phyloP scores from a whole-genome alignment of 1,284 basidiomycete species.

The Irpex rosettiformis region DNA sequence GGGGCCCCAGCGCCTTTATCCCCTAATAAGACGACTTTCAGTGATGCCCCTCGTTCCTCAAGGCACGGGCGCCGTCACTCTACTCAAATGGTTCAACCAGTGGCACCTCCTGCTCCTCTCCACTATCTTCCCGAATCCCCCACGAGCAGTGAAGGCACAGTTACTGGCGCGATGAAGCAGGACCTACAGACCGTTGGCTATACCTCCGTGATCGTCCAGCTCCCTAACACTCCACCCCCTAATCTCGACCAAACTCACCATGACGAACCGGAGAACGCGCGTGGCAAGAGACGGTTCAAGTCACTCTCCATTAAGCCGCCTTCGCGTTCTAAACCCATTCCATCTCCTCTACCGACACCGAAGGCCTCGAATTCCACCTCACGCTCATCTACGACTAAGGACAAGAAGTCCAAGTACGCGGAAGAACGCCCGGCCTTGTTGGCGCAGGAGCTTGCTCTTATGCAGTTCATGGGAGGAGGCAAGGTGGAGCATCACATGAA shows the following conservation, averaged over 20 bases:
- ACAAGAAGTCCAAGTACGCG: slow-evolving; percentile 44
- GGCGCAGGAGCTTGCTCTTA: slow-evolving; percentile 57
- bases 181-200: slow-evolving; percentile 53
- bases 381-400: slow-evolving; percentile 13
- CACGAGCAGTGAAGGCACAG: slow-evolving; percentile 25
- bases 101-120: slow-evolving; percentile 35
- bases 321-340: slow-evolving; percentile 18
- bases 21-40: slow-evolving; percentile 6
- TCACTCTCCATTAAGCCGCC: slow-evolving; percentile 7
- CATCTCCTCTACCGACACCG: slow-evolving; percentile 13
- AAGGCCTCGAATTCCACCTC: not conserved
- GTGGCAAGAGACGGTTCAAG: slow-evolving; percentile 6
- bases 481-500: slow-evolving; percentile 52
- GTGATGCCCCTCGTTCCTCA: slow-evolving; percentile 15
- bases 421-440: slow-evolving; percentile 46
- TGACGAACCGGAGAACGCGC: slow-evolving; percentile 1
- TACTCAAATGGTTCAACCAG: slow-evolving; percentile 24
- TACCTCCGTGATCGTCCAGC: slow-evolving; percentile 52
- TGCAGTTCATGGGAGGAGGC: slow-evolving; percentile 67
- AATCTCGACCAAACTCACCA: slow-evolving; percentile 20
- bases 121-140: slow-evolving; percentile 33
- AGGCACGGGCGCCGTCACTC: slow-evolving; percentile 31
- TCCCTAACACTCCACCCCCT: slow-evolving; percentile 42
- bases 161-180: slow-evolving; percentile 26
- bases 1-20: slow-evolving; percentile 49